These are phyloP conservation scores for Didymellaceae sp. DNA, from an alignment of 2,329 filamentous ascomycete species.

Conservation along the genomic window DNA sequence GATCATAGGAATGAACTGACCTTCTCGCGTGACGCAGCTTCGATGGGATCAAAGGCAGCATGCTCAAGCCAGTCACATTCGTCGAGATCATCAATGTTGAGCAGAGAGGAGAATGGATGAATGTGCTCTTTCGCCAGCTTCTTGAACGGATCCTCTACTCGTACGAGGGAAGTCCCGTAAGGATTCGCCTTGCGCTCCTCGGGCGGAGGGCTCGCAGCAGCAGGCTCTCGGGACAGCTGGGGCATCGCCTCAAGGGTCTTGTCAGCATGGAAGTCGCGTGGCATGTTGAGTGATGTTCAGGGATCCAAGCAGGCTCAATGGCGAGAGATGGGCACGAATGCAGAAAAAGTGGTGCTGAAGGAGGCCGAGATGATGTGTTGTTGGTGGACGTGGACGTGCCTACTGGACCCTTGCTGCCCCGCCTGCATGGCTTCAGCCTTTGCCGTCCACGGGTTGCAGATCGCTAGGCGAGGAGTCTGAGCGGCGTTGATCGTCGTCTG, in stretches of 20 bases:
- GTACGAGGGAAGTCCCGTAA: constrained; percentile 7
- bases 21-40: constrained; percentile 66
- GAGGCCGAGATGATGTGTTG: constrained; percentile 17
- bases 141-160: constrained; percentile 37
- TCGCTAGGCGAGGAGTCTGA: constrained; percentile 11
- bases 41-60: constrained; percentile 63
- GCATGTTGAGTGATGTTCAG: constrained; percentile 44
- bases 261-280: constrained; percentile 51
- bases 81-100: constrained; percentile 71
- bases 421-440: constrained; percentile 15
- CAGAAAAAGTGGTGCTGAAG: constrained; percentile 17
- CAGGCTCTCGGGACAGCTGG: constrained; percentile 44
- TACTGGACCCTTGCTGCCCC: constrained; percentile 25
- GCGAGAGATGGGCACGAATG: constrained; percentile 12
- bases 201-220: constrained; percentile 23
- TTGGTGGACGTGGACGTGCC: constrained; percentile 18
- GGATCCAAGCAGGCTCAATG: constrained; percentile 4
- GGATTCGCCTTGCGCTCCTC: constrained; percentile 12
- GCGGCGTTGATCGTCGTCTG: constrained; percentile 5
- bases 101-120: constrained; percentile 74
- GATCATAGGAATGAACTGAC: constrained; percentile 48
- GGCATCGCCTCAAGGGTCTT: constrained; percentile 47
- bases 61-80: constrained; percentile 66
- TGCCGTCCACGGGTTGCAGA: constrained; percentile 9
- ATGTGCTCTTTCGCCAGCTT: constrained; percentile 60